Conservation (phyloP, 1,284 basidiomycete species). For the Xerocomus cyaneibrunnescens region DNA sequence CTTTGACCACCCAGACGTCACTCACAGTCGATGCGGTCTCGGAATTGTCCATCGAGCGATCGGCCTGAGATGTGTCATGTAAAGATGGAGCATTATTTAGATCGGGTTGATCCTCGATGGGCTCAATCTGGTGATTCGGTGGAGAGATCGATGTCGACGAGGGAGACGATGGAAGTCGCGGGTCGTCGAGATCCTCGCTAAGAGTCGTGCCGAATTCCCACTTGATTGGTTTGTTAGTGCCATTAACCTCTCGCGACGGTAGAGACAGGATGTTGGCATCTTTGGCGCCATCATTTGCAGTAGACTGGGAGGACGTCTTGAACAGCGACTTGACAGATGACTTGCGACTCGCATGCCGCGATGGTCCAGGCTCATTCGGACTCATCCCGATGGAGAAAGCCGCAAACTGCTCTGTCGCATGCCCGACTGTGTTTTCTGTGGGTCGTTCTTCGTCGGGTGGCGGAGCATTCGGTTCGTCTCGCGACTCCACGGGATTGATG, state of each 20-base stretch:
- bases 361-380: conserved; percentile 42
- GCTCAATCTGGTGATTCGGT: neutral
- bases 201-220: conserved; percentile 60
- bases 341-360: conserved; percentile 39
- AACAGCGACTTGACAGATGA: conserved; percentile 34
- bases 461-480: neutral
- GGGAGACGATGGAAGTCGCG: neutral
- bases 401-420: conserved; percentile 35
- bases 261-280: neutral
- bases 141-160: neutral
- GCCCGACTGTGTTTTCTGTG: conserved; percentile 9
- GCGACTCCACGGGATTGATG: conserved; percentile 36
- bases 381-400: conserved; percentile 48
- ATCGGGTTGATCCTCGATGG: conserved; percentile 1
- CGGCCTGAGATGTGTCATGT: neutral
- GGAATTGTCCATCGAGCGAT: conserved; percentile 10
- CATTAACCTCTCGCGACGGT: conserved; percentile 32
- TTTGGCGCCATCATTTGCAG: neutral
- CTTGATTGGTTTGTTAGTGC: conserved; percentile 40
- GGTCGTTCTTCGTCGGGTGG: conserved; percentile 28
- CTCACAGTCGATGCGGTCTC: conserved; percentile 24
- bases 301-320: conserved; percentile 3
- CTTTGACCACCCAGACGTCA: conserved; percentile 56
- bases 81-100: neutral
- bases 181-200: conserved; percentile 18